Evolutionary conservation across 768 basidiomycete genomes (phyloP), one percentile per base, ranked within the genome.

Genomic region (Brasilioporus rufonigricans): DNA sequence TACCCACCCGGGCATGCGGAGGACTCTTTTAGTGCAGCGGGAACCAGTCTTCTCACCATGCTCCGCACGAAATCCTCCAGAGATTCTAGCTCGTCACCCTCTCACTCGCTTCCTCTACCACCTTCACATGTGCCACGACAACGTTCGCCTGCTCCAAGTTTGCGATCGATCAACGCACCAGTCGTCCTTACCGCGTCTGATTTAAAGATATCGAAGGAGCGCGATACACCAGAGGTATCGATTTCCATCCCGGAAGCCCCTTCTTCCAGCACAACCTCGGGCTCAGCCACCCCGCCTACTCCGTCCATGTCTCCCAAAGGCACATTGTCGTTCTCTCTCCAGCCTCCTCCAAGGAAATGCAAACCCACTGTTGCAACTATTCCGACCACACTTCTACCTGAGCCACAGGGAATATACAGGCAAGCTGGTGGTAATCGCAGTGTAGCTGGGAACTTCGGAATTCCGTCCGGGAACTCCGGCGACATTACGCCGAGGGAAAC

Each of bases 1-100:
- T 47, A 44, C 76, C 80, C 52, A 71, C 78, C 32, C 71, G 70
- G 65, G 14, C 60, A 66, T 31, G 45, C 64, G n/a, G 75, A 84
- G 50, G 84, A 84, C 16, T 84, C 84, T 11, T 86, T 86, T 54
- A 74, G 76, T 24, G 76, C 76, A 35, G 81, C 74, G 59, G 82
- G 84, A 10, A 80, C 70, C 36, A 83, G 76, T 60, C 71, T 87
- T 33, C 68, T 86, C 39, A 75, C 73, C 56, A 80, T 80, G 75
- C 67, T 81, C 44, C 73, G 80, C 36, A 71, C 75, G 23, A 76
- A 69, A 57, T 72, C 76, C 40, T 66, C 74, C 21, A 47, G 54
- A 18, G 70, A 70, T 35, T 59, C 61, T 35, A 44, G 51, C 21
- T 57, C 54, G 33, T 65, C 65, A 10, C 69, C 64, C 33, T 66